phyloP scores from a whole-genome alignment of 257 asterid species.

The Solanum pinnatisectum region DNA sequence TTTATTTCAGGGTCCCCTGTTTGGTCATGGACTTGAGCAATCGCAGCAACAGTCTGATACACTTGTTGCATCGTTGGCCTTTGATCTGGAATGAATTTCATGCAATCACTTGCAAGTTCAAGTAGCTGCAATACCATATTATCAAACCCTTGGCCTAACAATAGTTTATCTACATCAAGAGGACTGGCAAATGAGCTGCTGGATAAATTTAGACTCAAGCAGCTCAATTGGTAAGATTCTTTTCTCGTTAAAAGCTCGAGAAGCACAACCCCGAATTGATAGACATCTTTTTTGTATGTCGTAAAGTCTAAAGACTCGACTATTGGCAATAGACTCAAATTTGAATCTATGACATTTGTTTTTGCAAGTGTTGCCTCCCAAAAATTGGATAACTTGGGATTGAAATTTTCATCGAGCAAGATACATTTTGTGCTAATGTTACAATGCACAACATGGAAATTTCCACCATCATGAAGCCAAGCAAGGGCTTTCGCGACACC shows the following conservation, averaged over 20 bases:
- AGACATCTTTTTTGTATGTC: not conserved
- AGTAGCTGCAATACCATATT: no score
- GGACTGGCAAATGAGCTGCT: no score
- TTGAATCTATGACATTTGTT: not conserved
- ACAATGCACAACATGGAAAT: not conserved
- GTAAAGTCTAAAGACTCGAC: not conserved
- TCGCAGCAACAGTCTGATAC: no score
- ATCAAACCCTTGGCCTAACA: no score
- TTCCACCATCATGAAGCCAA: not conserved
- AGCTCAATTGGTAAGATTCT: not conserved
- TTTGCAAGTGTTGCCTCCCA: not conserved
- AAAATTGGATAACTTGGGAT: not conserved
- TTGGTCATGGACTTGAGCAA: no score
- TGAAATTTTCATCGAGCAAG: not conserved
- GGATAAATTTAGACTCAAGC: no score
- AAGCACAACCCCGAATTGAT: not conserved
- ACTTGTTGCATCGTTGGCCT: no score
- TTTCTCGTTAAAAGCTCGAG: not conserved
- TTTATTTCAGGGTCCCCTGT: no score
- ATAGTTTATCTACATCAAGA: no score
- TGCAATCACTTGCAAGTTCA: no score
- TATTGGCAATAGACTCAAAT: not conserved
- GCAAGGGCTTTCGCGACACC: not conserved
- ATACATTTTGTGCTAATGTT: not conserved
- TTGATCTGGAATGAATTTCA: no score